phyloP scores from a whole-genome alignment of 495 filamentous ascomycete species.

The Aspergillus kassunensis region DNA sequence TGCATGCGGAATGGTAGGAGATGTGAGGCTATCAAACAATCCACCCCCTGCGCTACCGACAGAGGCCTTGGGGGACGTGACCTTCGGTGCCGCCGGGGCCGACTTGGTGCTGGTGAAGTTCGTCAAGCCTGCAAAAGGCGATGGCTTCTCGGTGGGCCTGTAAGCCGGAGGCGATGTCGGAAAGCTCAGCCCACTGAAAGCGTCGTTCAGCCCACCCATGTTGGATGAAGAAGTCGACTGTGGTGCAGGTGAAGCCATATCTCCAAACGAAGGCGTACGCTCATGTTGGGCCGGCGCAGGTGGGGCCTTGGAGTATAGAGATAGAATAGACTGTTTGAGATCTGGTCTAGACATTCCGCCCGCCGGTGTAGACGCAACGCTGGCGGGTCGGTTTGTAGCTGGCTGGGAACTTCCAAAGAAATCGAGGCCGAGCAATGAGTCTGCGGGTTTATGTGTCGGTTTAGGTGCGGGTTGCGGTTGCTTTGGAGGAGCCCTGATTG shows the following conservation, averaged over 20 bases:
- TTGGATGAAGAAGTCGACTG: constrained; percentile 47
- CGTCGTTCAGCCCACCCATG: constrained; percentile 76
- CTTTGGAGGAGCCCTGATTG: constrained; percentile 47
- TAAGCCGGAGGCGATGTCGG: constrained; percentile 51
- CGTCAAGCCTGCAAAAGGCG: constrained; percentile 71
- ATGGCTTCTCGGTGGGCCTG: constrained; percentile 51
- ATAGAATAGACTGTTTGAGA: constrained; percentile 94
- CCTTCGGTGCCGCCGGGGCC: constrained; percentile 48
- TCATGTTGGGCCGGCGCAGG: constrained; percentile 51
- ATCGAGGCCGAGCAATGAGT: constrained; percentile 89
- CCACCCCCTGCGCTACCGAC: constrained; percentile 61
- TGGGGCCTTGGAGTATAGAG: constrained; percentile 84
- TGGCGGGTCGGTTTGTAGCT: constrained; percentile 66
- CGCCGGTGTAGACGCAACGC: constrained; percentile 59
- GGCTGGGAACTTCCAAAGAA: constrained; percentile 75
- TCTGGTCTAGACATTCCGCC: constrained; percentile 78
- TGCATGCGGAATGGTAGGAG: constrained; percentile 45
- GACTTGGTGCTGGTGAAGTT: constrained; percentile 55
- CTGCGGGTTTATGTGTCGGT: constrained; percentile 64
- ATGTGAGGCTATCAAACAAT: constrained; percentile 74
- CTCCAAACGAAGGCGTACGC: constrained; percentile 63
- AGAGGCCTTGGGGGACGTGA: constrained; percentile 50
- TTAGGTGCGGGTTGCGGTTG: constrained; percentile 57
- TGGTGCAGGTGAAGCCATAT: constrained; percentile 55
- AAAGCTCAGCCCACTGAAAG: constrained; percentile 82